Percentiles rank a stretch among this genome's conserved stretches.
phyloP scores from a whole-genome alignment of 768 basidiomycete species.

The Neoboletus brunneissimus region DNA sequence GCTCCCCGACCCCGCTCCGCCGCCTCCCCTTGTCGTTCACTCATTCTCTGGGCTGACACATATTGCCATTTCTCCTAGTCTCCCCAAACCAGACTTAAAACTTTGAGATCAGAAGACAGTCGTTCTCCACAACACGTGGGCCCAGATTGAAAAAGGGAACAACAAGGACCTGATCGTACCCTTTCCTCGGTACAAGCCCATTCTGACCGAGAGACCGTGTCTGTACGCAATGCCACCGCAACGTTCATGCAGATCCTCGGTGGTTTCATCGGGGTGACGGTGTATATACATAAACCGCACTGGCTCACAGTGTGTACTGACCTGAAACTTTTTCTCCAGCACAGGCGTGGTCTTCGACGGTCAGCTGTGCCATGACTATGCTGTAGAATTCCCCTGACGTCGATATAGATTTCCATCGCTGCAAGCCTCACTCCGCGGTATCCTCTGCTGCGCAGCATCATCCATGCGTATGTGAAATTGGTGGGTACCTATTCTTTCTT shows the following conservation, averaged over 20 bases:
- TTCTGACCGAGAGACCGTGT: conserved; percentile 1
- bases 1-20: too few species aligned
- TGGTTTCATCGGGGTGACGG: not conserved
- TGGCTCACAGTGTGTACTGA: not conserved
- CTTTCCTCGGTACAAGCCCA: not conserved
- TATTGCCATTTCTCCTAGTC: too few species aligned
- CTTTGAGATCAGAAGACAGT: too few species aligned
- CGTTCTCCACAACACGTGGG: conserved; percentile 12
- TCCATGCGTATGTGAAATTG: not conserved
- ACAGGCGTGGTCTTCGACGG: not conserved
- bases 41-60: too few species aligned
- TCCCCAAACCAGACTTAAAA: too few species aligned
- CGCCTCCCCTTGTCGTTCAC: too few species aligned
- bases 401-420: too few species aligned
- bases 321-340: not conserved
- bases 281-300: not conserved
- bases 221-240: conserved; percentile 7
- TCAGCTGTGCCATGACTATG: not conserved
- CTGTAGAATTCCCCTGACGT: not conserved
- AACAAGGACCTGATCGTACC: not conserved
- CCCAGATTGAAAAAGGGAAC: not conserved
- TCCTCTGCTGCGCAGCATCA: not conserved
- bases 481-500: not conserved
- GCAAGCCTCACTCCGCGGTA: not conserved
- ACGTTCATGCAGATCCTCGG: conserved; percentile 14